Percentiles rank a stretch among this genome's conserved stretches.
phyloP scores from a whole-genome alignment of 2,329 filamentous ascomycete genomes.

The Aspergillus sojae region DNA sequence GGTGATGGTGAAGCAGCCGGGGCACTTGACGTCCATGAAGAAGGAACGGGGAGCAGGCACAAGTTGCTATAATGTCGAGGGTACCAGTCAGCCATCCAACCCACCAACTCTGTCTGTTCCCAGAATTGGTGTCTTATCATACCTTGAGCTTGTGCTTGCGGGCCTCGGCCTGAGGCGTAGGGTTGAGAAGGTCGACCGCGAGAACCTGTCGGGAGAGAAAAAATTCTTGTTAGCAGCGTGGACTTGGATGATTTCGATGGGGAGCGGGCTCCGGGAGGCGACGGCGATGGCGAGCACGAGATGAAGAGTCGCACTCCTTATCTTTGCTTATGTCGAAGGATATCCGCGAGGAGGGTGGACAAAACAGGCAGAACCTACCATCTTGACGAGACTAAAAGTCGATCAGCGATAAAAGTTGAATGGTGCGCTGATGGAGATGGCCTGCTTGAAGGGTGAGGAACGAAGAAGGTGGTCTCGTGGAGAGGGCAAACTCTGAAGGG shows the following conservation, averaged over 20 bases:
- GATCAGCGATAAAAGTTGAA: conserved; percentile 45
- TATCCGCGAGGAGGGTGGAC: conserved; percentile 10
- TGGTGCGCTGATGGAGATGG: conserved; percentile 45
- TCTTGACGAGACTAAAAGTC: conserved; percentile 46
- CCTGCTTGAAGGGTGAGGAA: conserved; percentile 38
- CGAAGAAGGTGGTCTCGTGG: conserved; percentile 37
- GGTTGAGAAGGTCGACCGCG: conserved; percentile 99
- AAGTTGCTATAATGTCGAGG: conserved; percentile 66
- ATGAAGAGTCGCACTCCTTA: conserved; percentile 1
- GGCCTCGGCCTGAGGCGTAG: conserved; percentile 93
- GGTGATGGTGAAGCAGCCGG: conserved; percentile 99
- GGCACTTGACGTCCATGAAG: conserved; percentile 99
- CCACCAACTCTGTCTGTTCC: neutral
- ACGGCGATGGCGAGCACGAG: conserved; percentile 20
- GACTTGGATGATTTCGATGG: neutral
- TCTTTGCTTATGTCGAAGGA: conserved; percentile 1
- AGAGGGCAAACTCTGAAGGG: conserved; percentile 39
- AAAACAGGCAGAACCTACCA: conserved; percentile 37
- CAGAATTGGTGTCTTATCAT: conserved; percentile 41
- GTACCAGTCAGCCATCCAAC: conserved; percentile 8
- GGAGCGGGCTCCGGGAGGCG: conserved; percentile 2
- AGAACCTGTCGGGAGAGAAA: conserved; percentile 72
- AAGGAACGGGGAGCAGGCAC: conserved; percentile 97
- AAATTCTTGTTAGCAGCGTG: conserved; percentile 24
- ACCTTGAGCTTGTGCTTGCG: conserved; percentile 99